Conservation (phyloP, 179 eudicot species). For the Camellia oleifera region DNA sequence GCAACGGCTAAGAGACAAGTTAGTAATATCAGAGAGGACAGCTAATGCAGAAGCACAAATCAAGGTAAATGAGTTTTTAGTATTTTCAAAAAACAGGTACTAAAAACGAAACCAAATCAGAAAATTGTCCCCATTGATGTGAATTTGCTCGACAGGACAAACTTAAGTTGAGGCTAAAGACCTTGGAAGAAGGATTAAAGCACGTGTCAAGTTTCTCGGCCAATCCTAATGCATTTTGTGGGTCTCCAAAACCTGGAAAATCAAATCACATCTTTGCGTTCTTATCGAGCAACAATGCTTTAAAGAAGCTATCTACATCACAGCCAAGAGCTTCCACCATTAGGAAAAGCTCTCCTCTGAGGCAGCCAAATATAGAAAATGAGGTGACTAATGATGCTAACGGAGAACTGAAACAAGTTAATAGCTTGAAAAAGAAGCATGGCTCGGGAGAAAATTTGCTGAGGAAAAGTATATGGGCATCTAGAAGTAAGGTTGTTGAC, state of each 20-base stretch:
- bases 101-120: too few relatives aligned
- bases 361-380: constrained; percentile 22
- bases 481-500: constrained; percentile 45
- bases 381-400: constrained; percentile 7
- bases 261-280: constrained; percentile 48
- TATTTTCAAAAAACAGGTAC: too few relatives aligned
- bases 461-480: constrained; percentile 54
- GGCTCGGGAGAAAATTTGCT: constrained; percentile 32
- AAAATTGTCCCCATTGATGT: neutral
- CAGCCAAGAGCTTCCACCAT: constrained; percentile 59
- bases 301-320: constrained; percentile 64
- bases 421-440: constrained; percentile 31
- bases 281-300: constrained; percentile 46
- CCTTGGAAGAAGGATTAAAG: constrained; percentile 79
- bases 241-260: constrained; percentile 47
- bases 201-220: constrained; percentile 27
- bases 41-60: constrained; percentile 90
- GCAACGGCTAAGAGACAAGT: constrained; percentile 75
- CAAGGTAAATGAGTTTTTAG: constrained; percentile 44
- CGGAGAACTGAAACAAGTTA: constrained; percentile 20
- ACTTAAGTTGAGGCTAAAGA: constrained; percentile 75
- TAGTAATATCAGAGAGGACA: constrained; percentile 74
- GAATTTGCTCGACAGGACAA: constrained; percentile 56
- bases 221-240: constrained; percentile 26
- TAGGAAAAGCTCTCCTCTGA: constrained; percentile 32